phyloP scores from a whole-genome alignment of 1,284 basidiomycete species.

The Macrocybe sp. region DNA sequence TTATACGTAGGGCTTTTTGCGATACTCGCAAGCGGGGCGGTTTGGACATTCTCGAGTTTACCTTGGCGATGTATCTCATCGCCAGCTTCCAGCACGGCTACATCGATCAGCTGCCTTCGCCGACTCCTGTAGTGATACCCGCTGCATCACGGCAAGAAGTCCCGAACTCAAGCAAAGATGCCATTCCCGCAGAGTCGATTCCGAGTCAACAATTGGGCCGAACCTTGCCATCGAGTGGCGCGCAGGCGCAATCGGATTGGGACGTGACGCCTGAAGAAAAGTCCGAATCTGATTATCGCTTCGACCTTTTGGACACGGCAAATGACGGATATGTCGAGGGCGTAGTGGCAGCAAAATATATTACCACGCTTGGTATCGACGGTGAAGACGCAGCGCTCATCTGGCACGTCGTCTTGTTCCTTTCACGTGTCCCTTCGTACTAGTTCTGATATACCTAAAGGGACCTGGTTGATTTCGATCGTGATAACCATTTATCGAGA shows the following conservation, averaged over 20 bases:
- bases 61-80: slow-evolving; percentile 32
- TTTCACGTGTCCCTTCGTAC: not conserved
- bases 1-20: slow-evolving; percentile 23
- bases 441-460: slow-evolving; percentile 31
- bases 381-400: slow-evolving; percentile 27
- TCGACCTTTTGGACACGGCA: slow-evolving; percentile 20
- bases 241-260: slow-evolving; percentile 11
- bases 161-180: not conserved
- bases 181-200: not conserved
- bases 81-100: slow-evolving; percentile 26
- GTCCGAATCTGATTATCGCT: slow-evolving; percentile 20
- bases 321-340: slow-evolving; percentile 23
- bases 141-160: not conserved
- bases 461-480: slow-evolving; percentile 88
- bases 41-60: slow-evolving; percentile 29
- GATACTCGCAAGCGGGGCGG: slow-evolving; percentile 24
- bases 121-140: not conserved
- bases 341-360: slow-evolving; percentile 22
- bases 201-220: too few relatives aligned
- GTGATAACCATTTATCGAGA: slow-evolving; percentile 77
- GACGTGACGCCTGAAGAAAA: slow-evolving; percentile 19
- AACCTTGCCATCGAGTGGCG: too few relatives aligned
- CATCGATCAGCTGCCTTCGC: slow-evolving; percentile 21
- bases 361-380: slow-evolving; percentile 18
- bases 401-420: slow-evolving; percentile 21